Conservation (phyloP, 1,284 basidiomycete species). For the Cystobasidium sp. region DNA sequence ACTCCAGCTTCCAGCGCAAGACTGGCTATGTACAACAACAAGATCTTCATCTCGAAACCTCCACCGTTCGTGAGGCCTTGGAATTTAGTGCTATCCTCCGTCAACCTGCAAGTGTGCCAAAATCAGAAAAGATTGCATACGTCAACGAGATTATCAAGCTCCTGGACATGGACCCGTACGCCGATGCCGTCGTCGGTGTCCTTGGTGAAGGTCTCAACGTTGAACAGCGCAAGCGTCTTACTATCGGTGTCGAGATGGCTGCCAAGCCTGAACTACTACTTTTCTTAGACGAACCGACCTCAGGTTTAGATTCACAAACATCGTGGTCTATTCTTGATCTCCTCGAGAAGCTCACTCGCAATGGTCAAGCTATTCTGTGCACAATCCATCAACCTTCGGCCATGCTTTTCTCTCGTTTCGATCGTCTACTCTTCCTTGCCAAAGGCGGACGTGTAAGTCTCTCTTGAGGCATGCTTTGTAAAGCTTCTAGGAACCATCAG, state of each 20-base stretch:
- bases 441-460: constrained; percentile 63
- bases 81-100: constrained; percentile 80
- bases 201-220: constrained; percentile 65
- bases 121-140: constrained; percentile 76
- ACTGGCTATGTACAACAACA: constrained; percentile 79
- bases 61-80: constrained; percentile 78
- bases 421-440: constrained; percentile 63
- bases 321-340: constrained; percentile 84
- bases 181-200: constrained; percentile 76
- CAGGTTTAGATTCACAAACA: constrained; percentile 62
- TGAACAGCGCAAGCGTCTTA: constrained; percentile 77
- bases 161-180: constrained; percentile 73
- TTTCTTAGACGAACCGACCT: constrained; percentile 74
- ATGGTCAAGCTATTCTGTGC: constrained; percentile 67
- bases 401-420: constrained; percentile 68
- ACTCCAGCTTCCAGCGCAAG: constrained; percentile 73
- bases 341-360: constrained; percentile 76
- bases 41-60: constrained; percentile 66
- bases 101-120: constrained; percentile 70
- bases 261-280: constrained; percentile 74
- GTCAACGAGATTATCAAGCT: constrained; percentile 78
- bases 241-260: constrained; percentile 80
- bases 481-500: background rate
- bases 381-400: constrained; percentile 72
- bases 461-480: background rate